Evolutionary conservation across 768 basidiomycete genomes (phyloP), one percentile per base, ranked within the genome.

Genomic region (Tricholoma matsutake): DNA sequence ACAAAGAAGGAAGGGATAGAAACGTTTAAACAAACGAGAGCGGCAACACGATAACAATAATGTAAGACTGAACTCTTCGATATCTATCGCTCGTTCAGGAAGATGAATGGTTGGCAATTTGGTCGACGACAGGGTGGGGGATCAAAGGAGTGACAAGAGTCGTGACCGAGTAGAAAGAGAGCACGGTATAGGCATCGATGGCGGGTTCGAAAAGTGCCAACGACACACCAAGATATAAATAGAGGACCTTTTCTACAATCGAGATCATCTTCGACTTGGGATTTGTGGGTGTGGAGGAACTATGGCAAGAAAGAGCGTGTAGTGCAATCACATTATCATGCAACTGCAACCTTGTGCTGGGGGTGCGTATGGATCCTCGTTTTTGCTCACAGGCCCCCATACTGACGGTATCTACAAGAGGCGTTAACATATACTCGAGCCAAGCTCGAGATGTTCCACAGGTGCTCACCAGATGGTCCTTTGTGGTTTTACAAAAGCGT

Each of bases 331-430:
- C 89, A 90, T 90, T 70, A 91, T 76, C 56, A 82, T 71, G 72
- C 89, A 91, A 69, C 79, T 84, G 79, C 89, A 91, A 31, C 88
- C 86, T 68, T 84, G 79, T 54, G 86, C 82, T 69, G 87, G 91
- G 55, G 92, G 90, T 58, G 92, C 91, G 74, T 94, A 98, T 41
- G 96, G 96, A 72, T 98, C 95, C 74, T 96, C 92, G 67, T 84
- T 86, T 78, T 92, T 94, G 68, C 84, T 86, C 31, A 95, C 84
- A 14, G 91, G 88, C 18, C 96, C 96, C 96, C 96, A 98, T 56
- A 98, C 91, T 34, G 91, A 93, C 14, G 95, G 94, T 56, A 95
- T 86, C 92, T 95, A 45, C 28, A 53, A 32, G 16, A 53, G 10
- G 11, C 6, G 16, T 16, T 9, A 2, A 31, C 4, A n/a, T n/a